Conservation (phyloP, 2,329 filamentous ascomycete species). For the Pestalotiopsis sp. region DNA sequence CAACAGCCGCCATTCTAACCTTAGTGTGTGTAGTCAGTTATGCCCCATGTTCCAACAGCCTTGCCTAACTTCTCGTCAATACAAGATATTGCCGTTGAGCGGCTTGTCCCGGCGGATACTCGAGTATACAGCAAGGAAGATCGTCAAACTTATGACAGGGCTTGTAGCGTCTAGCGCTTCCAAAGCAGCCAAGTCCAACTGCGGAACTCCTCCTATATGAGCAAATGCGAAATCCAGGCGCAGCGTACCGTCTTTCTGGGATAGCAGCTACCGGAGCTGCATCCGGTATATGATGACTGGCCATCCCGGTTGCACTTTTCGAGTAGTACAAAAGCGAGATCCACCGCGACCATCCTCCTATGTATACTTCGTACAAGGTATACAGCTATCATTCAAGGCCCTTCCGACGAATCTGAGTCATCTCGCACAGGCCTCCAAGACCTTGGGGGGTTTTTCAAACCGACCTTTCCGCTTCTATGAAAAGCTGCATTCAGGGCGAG, state of each 20-base stretch:
- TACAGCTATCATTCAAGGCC: not conserved
- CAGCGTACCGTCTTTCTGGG: not conserved
- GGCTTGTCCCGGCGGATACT: not conserved
- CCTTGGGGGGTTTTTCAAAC: not conserved
- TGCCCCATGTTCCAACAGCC: not conserved
- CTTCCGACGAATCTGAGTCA: not conserved
- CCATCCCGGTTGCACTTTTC: not conserved
- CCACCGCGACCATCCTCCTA: not conserved
- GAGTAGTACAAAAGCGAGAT: not conserved
- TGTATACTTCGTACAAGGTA: not conserved
- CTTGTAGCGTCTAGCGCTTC: not conserved
- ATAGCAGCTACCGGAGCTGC: not conserved
- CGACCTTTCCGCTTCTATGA: not conserved
- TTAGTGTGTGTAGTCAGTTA: not conserved
- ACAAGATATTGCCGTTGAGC: not conserved
- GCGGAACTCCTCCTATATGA: not conserved
- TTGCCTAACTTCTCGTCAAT: not conserved
- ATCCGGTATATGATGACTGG: not conserved
- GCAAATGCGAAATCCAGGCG: not conserved
- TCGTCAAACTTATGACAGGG: not conserved
- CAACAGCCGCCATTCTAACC: not conserved
- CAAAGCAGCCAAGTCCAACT: not conserved
- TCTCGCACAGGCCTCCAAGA: not conserved
- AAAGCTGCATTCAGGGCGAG: not conserved
- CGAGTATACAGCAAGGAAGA: not conserved